phyloP scores from a whole-genome alignment of 2,329 filamentous ascomycete species.

The Aspergillus sp. region DNA sequence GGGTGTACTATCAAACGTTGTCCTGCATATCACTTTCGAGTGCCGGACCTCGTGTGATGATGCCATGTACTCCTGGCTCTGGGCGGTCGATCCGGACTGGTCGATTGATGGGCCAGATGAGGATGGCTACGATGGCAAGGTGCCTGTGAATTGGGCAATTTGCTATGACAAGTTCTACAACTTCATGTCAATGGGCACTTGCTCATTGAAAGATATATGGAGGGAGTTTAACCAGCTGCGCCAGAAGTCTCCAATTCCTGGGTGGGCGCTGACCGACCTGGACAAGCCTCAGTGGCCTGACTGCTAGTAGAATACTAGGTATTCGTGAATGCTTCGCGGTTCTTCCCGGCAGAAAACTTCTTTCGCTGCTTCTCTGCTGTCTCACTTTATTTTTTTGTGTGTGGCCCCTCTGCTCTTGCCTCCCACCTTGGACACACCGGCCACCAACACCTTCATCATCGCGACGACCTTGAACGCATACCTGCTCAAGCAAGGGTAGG shows the following conservation, averaged over 20 bases:
- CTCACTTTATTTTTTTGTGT: too few species aligned
- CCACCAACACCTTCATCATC: too few species aligned
- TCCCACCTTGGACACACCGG: too few species aligned
- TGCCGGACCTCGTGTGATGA: neutral
- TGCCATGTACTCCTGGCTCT: slow-evolving; percentile 6
- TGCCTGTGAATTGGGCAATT: slow-evolving; percentile 13
- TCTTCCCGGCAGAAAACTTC: too few species aligned
- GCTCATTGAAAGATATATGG: slow-evolving; percentile 23
- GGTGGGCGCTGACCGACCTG: too few species aligned
- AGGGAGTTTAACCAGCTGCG: slow-evolving; percentile 12
- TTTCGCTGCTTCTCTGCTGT: neutral
- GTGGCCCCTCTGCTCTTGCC: too few species aligned
- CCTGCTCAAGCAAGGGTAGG: too few species aligned
- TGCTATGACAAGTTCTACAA: slow-evolving; percentile 20
- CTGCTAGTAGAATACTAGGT: too few species aligned
- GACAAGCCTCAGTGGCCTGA: too few species aligned
- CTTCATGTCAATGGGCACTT: slow-evolving; percentile 16
- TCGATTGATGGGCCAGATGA: slow-evolving; percentile 8
- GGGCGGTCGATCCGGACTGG: slow-evolving; percentile 23
- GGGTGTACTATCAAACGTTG: slow-evolving; percentile 16
- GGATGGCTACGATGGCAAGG: slow-evolving; percentile 22
- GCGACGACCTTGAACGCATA: too few species aligned
- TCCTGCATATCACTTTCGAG: slow-evolving; percentile 10
- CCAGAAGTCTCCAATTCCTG: neutral
- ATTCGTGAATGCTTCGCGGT: too few species aligned